Conservation (phyloP, 331 rosid species). For the Prunus yedoensis region DNA sequence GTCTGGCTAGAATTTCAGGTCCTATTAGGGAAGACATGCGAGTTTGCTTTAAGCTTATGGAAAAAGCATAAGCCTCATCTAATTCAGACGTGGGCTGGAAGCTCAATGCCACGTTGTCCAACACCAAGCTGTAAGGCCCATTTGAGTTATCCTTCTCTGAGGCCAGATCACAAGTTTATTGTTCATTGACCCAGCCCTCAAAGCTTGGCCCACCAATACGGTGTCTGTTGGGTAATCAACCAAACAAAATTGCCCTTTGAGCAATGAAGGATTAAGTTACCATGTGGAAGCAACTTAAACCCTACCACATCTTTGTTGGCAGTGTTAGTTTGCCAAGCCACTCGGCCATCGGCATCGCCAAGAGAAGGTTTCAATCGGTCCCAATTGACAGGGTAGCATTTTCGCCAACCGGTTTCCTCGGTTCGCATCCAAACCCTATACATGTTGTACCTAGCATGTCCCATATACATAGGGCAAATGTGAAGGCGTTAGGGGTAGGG, state of each 20-base stretch:
- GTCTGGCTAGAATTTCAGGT: too few species aligned
- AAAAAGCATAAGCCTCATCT: constrained; percentile 26
- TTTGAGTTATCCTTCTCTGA: constrained; percentile 37
- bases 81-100: not conserved
- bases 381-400: constrained; percentile 33
- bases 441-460: constrained; percentile 7
- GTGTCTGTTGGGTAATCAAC: constrained; percentile 36
- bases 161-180: constrained; percentile 44
- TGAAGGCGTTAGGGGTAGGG: constrained; percentile 27
- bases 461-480: constrained; percentile 31
- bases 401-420: constrained; percentile 29
- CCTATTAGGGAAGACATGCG: too few species aligned
- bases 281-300: constrained; percentile 20
- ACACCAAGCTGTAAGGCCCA: constrained; percentile 49
- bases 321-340: constrained; percentile 39
- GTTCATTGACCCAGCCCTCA: constrained; percentile 5
- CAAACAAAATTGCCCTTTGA: constrained; percentile 15
- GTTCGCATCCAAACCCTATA: constrained; percentile 41
- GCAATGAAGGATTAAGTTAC: constrained; percentile 29
- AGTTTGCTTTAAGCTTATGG: not conserved
- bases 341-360: constrained; percentile 35
- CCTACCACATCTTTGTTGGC: constrained; percentile 29
- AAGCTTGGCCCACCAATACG: constrained; percentile 30
- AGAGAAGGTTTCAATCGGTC: constrained; percentile 33
- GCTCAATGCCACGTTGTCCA: not conserved